phyloP scores from a whole-genome alignment of 2,329 filamentous ascomycete genomes.

The Phaeoacremonium minimum region DNA sequence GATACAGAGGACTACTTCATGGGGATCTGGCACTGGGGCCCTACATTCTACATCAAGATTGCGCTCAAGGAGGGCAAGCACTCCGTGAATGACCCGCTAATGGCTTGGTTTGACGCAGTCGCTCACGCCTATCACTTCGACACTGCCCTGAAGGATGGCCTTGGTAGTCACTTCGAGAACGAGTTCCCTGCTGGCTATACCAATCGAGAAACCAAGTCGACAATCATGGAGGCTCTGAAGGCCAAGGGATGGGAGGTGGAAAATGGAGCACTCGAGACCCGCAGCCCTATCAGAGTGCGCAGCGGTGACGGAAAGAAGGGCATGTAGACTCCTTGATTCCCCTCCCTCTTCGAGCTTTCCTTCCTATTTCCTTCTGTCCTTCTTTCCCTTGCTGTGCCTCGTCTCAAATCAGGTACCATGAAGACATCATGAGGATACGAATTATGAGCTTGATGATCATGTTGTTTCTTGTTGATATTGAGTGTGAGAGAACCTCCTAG shows the following conservation, averaged over 20 bases:
- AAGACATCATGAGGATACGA: neutral
- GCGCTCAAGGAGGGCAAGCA: slow-evolving; percentile 55
- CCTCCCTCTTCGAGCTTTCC: slow-evolving; percentile 1
- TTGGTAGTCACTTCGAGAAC: slow-evolving; percentile 28
- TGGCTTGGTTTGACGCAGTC: slow-evolving; percentile 35
- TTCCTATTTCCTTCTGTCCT: neutral
- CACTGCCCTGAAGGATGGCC: slow-evolving; percentile 26
- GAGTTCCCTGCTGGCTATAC: slow-evolving; percentile 38
- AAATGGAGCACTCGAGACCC: slow-evolving; percentile 62
- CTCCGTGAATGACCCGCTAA: slow-evolving; percentile 19
- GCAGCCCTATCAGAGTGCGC: slow-evolving; percentile 38
- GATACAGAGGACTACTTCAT: slow-evolving; percentile 55
- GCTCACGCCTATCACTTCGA: slow-evolving; percentile 33
- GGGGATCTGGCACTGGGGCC: slow-evolving; percentile 41
- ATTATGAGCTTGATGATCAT: too few species aligned
- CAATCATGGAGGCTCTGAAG: slow-evolving; percentile 29
- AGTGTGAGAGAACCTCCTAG: too few species aligned
- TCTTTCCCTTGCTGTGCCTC: neutral
- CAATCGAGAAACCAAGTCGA: slow-evolving; percentile 27
- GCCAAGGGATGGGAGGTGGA: slow-evolving; percentile 63
- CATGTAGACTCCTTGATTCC: slow-evolving; percentile 14
- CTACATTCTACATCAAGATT: slow-evolving; percentile 45
- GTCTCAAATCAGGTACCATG: neutral
- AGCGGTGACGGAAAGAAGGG: slow-evolving; percentile 23
- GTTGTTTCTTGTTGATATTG: slow-evolving; percentile 2